Base-by-base conservation (phyloP, 495 filamentous ascomycete genomes). In the Hypoxylon fuscum region DNA sequence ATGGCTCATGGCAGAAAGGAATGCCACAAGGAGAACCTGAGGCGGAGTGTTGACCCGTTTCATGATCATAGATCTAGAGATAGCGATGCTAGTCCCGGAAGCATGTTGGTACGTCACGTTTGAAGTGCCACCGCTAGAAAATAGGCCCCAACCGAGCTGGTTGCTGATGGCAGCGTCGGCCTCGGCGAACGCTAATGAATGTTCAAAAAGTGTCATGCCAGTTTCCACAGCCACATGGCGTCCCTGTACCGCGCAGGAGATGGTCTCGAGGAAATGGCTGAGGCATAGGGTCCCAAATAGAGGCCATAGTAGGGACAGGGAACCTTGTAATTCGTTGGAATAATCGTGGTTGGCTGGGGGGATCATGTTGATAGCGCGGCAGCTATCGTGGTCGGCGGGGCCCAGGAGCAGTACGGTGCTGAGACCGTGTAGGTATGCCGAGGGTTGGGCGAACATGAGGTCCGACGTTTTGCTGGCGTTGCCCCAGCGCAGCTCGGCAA, bases 121-220 rank as follows among this genome's bases (percentile, higher is more conserved):
- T 53, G 61, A 56, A 15, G 66, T 47, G 34, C 68, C 71, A 14
- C 62, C 62, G 10, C 64, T 68, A 18, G 77, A 64, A 73, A 91
- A 89, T 12, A 88, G 62, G 8, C 85, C 84, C 62, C 90, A 85
- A 2, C 89, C 90, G 2, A 96, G 81, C 3, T 89, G 87, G 52
- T 84, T 88, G 66, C 87, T 85, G 35, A 96, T 85, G 59, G 91
- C 88, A 9, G 91, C 88, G 70, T 98, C 96, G 3, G 95, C 92
- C 72, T 98, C 96, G 1, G 95, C 92, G 74, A 98, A 98, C 0
- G 95, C 95, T 11, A 98, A 78, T 0, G 95, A 98, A 69, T 97
- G 92, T 64, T 98, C 95, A 69, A 98, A 95, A 15, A 98, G 83
- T 0, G 93, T 96, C 91, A 98, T 97, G 5, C 93, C 92, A 0